These are phyloP conservation scores for Gaultheria prostrata DNA, from an alignment of 148 eudicot species.

Conservation along the genomic window DNA sequence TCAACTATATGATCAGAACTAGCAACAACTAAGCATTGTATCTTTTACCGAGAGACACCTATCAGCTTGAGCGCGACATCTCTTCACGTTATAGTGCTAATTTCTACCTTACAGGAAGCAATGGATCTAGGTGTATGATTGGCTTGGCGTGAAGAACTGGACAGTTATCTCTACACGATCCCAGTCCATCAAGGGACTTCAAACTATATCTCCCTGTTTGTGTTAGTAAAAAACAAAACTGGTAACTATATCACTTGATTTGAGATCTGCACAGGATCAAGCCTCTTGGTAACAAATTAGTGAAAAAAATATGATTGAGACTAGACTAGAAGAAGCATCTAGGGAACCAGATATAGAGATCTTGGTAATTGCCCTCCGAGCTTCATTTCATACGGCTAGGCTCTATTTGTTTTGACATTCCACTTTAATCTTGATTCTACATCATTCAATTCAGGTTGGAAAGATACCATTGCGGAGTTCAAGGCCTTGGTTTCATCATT, in stretches of 20 bases:
- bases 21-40: background rate
- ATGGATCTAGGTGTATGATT: no score
- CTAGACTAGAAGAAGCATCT: constrained; percentile 67
- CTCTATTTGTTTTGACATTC: background rate
- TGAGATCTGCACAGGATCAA: no score
- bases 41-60: no score
- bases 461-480: constrained; percentile 75
- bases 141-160: no score
- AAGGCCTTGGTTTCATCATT: constrained; percentile 76
- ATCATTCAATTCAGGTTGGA: constrained; percentile 66
- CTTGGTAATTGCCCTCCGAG: background rate
- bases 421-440: background rate
- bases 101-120: no score
- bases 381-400: background rate
- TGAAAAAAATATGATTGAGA: constrained; percentile 54
- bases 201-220: no score
- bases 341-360: constrained; percentile 62
- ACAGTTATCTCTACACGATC: no score
- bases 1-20: background rate
- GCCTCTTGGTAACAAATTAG: constrained; percentile 50
- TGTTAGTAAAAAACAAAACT: no score
- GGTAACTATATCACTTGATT: no score
- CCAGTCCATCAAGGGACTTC: no score
- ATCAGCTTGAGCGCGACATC: no score
- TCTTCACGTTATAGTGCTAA: no score